phyloP scores from a whole-genome alignment of 2,329 filamentous ascomycete genomes.

The Lachnellula occidentalis region DNA sequence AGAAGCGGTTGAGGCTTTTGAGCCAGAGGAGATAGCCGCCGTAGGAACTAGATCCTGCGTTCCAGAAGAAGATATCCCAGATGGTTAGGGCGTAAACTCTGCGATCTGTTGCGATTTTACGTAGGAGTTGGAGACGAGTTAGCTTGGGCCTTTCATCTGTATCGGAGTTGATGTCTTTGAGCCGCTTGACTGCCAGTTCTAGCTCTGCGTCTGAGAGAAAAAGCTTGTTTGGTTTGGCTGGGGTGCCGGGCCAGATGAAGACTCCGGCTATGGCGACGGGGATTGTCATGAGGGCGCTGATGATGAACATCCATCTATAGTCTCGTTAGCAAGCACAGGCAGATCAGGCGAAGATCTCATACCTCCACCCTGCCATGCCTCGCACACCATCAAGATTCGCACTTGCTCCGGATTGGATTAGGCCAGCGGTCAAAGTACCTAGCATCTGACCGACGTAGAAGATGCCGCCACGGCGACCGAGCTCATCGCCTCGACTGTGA shows the following conservation, averaged over 20 bases:
- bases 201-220: constrained; percentile 44
- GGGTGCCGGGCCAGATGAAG: constrained; percentile 47
- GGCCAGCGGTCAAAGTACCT: constrained; percentile 22
- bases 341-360: not conserved
- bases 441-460: constrained; percentile 25
- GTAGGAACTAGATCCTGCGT: constrained; percentile 42
- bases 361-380: constrained; percentile 32
- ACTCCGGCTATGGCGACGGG: constrained; percentile 46
- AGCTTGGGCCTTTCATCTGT: constrained; percentile 43
- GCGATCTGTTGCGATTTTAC: constrained; percentile 36
- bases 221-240: constrained; percentile 43
- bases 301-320: constrained; percentile 55
- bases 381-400: constrained; percentile 18
- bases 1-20: constrained; percentile 47
- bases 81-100: constrained; percentile 47
- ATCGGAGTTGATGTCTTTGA: constrained; percentile 44
- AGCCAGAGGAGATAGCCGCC: constrained; percentile 53
- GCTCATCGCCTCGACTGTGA: constrained; percentile 25
- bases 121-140: constrained; percentile 37
- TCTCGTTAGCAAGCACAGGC: constrained; percentile 29
- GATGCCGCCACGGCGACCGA: constrained; percentile 20
- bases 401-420: constrained; percentile 21
- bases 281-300: constrained; percentile 49
- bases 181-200: constrained; percentile 38
- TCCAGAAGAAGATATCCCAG: constrained; percentile 53